Evolutionary conservation across 805 yeast species (phyloP), one percentile per base, ranked within the genome.

Genomic region (Saccharomycopsis fodiens): DNA sequence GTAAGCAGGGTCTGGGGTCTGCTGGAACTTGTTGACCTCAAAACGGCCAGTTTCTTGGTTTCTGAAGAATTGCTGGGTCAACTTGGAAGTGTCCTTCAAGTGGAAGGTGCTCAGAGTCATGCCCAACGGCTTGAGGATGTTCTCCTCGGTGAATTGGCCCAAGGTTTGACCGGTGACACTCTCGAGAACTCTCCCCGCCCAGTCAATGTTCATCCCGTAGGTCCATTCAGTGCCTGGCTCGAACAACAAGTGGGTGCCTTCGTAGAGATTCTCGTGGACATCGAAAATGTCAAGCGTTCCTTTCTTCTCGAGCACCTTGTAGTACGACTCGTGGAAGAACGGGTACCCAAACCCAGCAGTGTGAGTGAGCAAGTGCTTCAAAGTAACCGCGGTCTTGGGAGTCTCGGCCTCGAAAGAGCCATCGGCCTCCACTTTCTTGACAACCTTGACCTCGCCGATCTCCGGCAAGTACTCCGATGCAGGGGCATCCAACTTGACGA

Each of bases 291-390:
- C 48, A 21, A 52, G 50, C 5, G 25, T 21, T 19, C 55, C 47
- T 8, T 48, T 35, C 30, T 50, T 32, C 25, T 52, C 49, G 46
- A 49, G 39, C 6, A 45, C 31, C 31, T 54, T 53, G 16, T 39
- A 41, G 32, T 59, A 54, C 4, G 50, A 29, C 2, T 52, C 52
- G 46, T 55, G 54, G 53, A 60, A 60, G 46, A 65, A 62, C 3
- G 58, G 46, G 47, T 65, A 65, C 10, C 59, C 57, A 21, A 65
- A 60, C 13, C 69, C 69, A 13, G 67, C 58, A 3, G 69, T 65
- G 44, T 65, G 69, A n/a, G 65, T 61, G 15, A 65, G 43, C 47
- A 65, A 54, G 49, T 58, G 57, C 35, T 57, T 51, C 17, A 62
- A 50, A 31, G 68, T 62, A 35, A 62, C 57, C 29, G 57, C 52